Base-by-base conservation (phyloP, 2,329 filamentous ascomycete genomes). In the Sphaerulina musiva region DNA sequence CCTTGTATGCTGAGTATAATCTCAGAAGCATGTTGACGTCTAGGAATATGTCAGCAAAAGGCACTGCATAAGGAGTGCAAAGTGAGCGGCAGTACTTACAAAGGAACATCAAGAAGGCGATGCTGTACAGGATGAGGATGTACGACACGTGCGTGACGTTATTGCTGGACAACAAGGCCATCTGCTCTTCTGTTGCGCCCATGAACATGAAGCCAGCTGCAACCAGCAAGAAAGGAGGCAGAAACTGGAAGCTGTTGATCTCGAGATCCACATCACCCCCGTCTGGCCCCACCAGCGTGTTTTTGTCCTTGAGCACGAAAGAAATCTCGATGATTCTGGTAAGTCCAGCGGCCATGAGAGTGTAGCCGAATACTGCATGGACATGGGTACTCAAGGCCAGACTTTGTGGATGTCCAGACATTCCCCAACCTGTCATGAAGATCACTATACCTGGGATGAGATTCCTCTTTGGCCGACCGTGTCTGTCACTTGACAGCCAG, bases 151-250 rank as follows among this genome's bases (percentile, higher is more conserved):
- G 89, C 26, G 90, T 90, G 65, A 97, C 84, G 55, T 84, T 79
- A 0, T 87, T 86, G 39, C 81, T 76, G 40, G 82, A 79, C 4
- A 97, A 77, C 1, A 96, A 76, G 20, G 77, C 67, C 88, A 97
- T 95, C 72, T 97, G 93, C 73, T 98, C 91, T 70, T 97, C 93
- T 0, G 90, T 97, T 12, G 93, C 92, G 32, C 89, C 87, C 90
- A 97, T 95, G 75, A 98, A 98, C 40, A 98, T 79, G 74, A 97
- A 95, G 1, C 93, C 93, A 3, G 91, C 87, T 5, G 91, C 90
- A 66, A 88, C 95, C 29, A 98, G 80, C 40, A 97, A 79, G 64
- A 70, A 71, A 6, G 64, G 62, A 8, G 69, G 62, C 39, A 71
- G 52, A 43, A 67, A 70, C 57, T 71, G 69, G 59, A 68, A 72